These are phyloP conservation scores for Microdochium trichocladiopsis DNA, from an alignment of 2,329 filamentous ascomycete genomes.

Conservation along the genomic window DNA sequence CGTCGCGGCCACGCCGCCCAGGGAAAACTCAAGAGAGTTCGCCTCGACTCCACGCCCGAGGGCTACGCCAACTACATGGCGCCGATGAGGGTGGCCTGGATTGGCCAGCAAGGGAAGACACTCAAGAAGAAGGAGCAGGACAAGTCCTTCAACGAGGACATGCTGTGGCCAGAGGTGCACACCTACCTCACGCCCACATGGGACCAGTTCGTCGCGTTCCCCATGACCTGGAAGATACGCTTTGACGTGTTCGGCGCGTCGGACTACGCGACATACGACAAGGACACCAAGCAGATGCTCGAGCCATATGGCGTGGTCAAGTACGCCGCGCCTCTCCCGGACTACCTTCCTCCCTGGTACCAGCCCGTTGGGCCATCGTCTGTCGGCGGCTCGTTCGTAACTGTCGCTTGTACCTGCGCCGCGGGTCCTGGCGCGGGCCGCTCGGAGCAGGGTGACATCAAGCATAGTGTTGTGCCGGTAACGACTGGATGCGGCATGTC, in stretches of 20 bases:
- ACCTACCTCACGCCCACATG: conserved; percentile 11
- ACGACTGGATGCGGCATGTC: background rate
- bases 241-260: conserved; percentile 3
- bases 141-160: conserved; percentile 2
- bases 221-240: conserved; percentile 4
- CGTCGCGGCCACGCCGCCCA: conserved; percentile 7
- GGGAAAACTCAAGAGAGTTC: conserved; percentile 9
- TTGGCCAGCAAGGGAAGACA: conserved; percentile 1
- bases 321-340: background rate
- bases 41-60: conserved; percentile 8
- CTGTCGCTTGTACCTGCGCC: conserved; percentile 1
- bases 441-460: background rate
- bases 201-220: conserved; percentile 10
- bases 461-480: background rate
- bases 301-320: background rate
- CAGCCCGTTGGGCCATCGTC: conserved; percentile 1
- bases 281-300: background rate
- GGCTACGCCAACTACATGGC: conserved; percentile 10
- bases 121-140: background rate
- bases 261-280: background rate
- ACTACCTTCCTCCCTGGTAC: conserved; percentile 1
- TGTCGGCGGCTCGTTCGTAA: conserved; percentile 1
- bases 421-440: background rate
- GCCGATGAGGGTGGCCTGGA: conserved; percentile 3
- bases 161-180: conserved; percentile 6